Conservation (phyloP, 2,329 filamentous ascomycete species). For the Hypoxylon sp. region DNA sequence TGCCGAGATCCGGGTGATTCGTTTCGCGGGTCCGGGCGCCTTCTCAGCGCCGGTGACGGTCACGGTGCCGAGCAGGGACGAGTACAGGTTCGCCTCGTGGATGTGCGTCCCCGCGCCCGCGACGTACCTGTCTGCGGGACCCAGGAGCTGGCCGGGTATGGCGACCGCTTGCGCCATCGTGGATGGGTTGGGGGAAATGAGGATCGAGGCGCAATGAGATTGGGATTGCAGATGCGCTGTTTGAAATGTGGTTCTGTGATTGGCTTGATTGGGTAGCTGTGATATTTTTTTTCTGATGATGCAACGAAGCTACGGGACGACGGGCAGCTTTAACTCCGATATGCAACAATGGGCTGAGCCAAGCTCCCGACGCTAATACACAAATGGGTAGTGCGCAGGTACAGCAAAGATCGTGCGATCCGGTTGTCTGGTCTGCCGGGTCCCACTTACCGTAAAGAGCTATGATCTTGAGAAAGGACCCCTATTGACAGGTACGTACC, state of each 20-base stretch:
- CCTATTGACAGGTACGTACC: slow-evolving; percentile 33
- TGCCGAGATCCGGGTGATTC: slow-evolving; percentile 70
- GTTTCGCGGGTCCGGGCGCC: slow-evolving; percentile 68
- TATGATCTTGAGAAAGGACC: slow-evolving; percentile 23
- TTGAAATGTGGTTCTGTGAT: slow-evolving; percentile 14
- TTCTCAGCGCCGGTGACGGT: slow-evolving; percentile 62
- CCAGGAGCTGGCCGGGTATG: slow-evolving; percentile 87
- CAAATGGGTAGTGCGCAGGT: neutral
- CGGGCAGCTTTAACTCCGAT: slow-evolving; percentile 29
- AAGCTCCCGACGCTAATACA: neutral
- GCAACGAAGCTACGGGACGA: slow-evolving; percentile 32
- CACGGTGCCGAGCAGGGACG: slow-evolving; percentile 85
- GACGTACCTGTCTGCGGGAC: slow-evolving; percentile 74
- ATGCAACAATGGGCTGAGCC: slow-evolving; percentile 25
- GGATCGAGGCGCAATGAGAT: neutral
- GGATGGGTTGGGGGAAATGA: neutral
- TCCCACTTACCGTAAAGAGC: slow-evolving; percentile 29
- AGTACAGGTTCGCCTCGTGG: slow-evolving; percentile 79
- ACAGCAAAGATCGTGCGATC: slow-evolving; percentile 32
- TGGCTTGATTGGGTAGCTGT: slow-evolving; percentile 13
- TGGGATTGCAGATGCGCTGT: slow-evolving; percentile 1
- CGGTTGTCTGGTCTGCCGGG: slow-evolving; percentile 39
- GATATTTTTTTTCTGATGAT: slow-evolving; percentile 38
- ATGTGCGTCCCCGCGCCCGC: slow-evolving; percentile 89
- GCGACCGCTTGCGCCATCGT: slow-evolving; percentile 65